Base-by-base conservation (phyloP, 2,329 filamentous ascomycete species). In the Lachnellula hyalina region DNA sequence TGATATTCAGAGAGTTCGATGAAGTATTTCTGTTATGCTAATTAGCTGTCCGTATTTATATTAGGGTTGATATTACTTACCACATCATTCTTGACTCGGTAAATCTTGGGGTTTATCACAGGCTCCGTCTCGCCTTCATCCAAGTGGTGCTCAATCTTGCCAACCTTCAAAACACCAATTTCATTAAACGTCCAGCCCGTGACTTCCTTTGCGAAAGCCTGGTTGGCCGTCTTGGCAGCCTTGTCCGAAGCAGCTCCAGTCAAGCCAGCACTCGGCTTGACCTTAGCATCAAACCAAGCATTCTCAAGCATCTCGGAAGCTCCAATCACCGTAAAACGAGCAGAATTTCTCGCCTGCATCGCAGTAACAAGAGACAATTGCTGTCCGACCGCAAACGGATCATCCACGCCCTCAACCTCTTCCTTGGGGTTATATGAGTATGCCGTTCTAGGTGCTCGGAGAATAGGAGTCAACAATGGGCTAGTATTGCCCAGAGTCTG, bases 161-260 rank as follows among this genome's bases (percentile, higher is more conserved):
- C 90, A 65, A 96, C 89, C 65, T 88, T 87, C 64, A 99, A 71
- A 11, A 99, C 90, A 64, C 94, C 94, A 52, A 86, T 82, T 77
- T 99, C 94, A 74, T 96, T 86, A 78, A 99, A 99, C 0, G 92
- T 84, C 94, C 94, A 99, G n/a, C 83, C 87, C n/a, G 88, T 86
- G 54, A 99, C 72, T 67, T 87, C 84, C 73, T 87, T 86, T 19
- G 89, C 88, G 68, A 99, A 97, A 52, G 89, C 89, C 65, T 84
- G 82, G 75, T 99, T 99, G 63, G 80, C 81, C 12, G 89, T 87
- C 70, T 82, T 81, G 44, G 80, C 70, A 55, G 73, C 72, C 54
- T 73, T 75, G 21, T 14, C 21, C 21, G 71, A 74, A 28, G 71
- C 74, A 68, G 83, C 71, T 47, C 74, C 67, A 46, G 65, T 70